Conservation (phyloP, 495 filamentous ascomycete species). For the Penicillium pulvis region DNA sequence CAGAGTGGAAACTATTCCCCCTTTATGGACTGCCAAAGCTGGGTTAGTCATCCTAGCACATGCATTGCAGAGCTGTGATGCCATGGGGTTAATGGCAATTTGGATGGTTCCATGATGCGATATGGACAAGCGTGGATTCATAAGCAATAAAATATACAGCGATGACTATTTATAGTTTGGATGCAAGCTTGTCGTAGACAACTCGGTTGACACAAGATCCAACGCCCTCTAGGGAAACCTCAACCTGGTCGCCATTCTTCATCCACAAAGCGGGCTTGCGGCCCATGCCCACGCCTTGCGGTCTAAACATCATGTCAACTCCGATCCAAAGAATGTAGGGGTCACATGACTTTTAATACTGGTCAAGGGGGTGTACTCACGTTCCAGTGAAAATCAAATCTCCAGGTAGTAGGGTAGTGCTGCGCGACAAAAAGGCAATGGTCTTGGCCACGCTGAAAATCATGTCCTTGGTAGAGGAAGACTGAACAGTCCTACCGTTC, state of each 20-base stretch:
- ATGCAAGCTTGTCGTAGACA: constrained; percentile 59
- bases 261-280: constrained; percentile 73
- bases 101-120: too few species aligned
- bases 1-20: too few species aligned
- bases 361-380: constrained; percentile 44
- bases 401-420: constrained; percentile 75
- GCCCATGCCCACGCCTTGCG: constrained; percentile 79
- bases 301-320: constrained; percentile 39
- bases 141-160: constrained; percentile 8
- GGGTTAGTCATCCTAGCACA: background rate
- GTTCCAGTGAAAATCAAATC: constrained; percentile 88
- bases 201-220: constrained; percentile 73
- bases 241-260: constrained; percentile 77
- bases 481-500: constrained; percentile 73
- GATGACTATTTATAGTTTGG: constrained; percentile 49
- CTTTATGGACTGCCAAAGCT: background rate
- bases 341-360: background rate
- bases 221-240: constrained; percentile 71
- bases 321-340: background rate
- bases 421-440: constrained; percentile 73
- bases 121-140: background rate
- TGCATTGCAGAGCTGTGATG: too few species aligned
- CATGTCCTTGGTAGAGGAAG: constrained; percentile 76
- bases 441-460: constrained; percentile 77
- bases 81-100: too few species aligned